phyloP scores from a whole-genome alignment of 495 filamentous ascomycete species.

The Penicillium tannophilum region DNA sequence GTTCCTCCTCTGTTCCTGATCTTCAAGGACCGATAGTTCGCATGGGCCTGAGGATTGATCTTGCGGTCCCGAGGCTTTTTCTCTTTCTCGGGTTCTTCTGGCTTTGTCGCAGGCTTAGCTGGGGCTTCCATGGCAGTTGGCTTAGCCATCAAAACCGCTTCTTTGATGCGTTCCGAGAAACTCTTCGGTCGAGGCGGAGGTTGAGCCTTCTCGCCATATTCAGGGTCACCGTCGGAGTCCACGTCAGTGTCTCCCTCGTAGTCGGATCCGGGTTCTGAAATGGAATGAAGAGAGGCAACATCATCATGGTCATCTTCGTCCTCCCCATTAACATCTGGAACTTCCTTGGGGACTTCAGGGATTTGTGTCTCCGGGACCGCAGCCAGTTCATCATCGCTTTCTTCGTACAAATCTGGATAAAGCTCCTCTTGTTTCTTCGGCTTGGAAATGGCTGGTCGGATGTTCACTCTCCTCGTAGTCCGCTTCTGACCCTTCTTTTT shows the following conservation, averaged over 20 bases:
- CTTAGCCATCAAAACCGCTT: slow-evolving; percentile 37
- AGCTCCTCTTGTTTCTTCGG: slow-evolving; percentile 22
- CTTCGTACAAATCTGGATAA: slow-evolving; percentile 24
- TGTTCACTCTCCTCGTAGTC: slow-evolving; percentile 75
- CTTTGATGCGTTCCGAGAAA: slow-evolving; percentile 49
- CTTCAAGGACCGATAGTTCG: slow-evolving; percentile 83
- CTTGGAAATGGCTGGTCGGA: slow-evolving; percentile 57
- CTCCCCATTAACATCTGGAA: slow-evolving; percentile 22
- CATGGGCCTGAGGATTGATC: slow-evolving; percentile 71
- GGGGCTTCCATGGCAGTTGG: slow-evolving; percentile 35
- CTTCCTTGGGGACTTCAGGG: slow-evolving; percentile 10
- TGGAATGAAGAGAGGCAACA: slow-evolving; percentile 33
- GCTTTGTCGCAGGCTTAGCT: slow-evolving; percentile 27
- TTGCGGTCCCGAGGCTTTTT: slow-evolving; percentile 65
- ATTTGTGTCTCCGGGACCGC: slow-evolving; percentile 40
- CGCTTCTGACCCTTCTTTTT: slow-evolving; percentile 95
- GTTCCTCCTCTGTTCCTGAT: slow-evolving; percentile 58
- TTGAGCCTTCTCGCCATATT: slow-evolving; percentile 32
- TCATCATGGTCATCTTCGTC: slow-evolving; percentile 30
- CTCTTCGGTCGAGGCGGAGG: slow-evolving; percentile 33
- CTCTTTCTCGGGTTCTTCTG: slow-evolving; percentile 27
- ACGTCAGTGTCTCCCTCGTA: slow-evolving; percentile 28
- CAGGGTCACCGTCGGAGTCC: slow-evolving; percentile 33
- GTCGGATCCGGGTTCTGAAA: slow-evolving; percentile 37
- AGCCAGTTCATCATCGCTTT: slow-evolving; percentile 35